Evolutionary conservation across 176 grass and related monocot species (phyloP).

Genomic region (Musa beccarii): DNA sequence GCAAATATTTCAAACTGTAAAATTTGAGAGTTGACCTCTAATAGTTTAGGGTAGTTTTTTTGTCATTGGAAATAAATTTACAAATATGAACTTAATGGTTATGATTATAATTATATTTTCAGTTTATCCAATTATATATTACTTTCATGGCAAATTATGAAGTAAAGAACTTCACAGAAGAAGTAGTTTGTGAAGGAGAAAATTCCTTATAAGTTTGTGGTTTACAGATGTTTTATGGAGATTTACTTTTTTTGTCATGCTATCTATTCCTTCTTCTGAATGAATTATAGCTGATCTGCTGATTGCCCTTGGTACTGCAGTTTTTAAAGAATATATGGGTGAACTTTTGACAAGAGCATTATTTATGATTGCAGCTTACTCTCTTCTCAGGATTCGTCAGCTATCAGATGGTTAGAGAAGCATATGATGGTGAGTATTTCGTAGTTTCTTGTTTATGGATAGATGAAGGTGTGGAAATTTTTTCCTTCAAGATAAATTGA

Average conservation of each 20-base stretch:
- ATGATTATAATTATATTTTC: too few species aligned
- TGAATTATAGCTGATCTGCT: background rate
- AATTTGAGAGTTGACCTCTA: too few species aligned
- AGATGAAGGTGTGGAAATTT: background rate
- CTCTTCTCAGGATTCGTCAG: slow-evolving; percentile 94
- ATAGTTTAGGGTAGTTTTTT: too few species aligned
- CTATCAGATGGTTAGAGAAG: slow-evolving; percentile 82
- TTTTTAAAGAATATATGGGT: background rate
- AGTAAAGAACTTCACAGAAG: too few species aligned
- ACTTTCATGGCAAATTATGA: too few species aligned
- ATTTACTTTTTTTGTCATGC: background rate
- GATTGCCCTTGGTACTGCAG: background rate
- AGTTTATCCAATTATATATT: too few species aligned
- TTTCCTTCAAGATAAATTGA: slow-evolving; percentile 3
- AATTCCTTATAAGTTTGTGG: too few species aligned
- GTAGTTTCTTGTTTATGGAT: background rate
- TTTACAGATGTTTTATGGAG: background rate
- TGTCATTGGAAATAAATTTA: too few species aligned
- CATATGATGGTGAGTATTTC: slow-evolving; percentile 60
- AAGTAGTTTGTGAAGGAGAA: background rate
- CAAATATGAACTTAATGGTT: too few species aligned
- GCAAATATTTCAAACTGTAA: too few species aligned
- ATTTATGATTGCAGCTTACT: slow-evolving; percentile 57
- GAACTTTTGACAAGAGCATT: slow-evolving; percentile 16
- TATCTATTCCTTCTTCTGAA: background rate